Evolutionary conservation across 768 basidiomycete genomes (phyloP).

Genomic region (Lactifluus rugatus): DNA sequence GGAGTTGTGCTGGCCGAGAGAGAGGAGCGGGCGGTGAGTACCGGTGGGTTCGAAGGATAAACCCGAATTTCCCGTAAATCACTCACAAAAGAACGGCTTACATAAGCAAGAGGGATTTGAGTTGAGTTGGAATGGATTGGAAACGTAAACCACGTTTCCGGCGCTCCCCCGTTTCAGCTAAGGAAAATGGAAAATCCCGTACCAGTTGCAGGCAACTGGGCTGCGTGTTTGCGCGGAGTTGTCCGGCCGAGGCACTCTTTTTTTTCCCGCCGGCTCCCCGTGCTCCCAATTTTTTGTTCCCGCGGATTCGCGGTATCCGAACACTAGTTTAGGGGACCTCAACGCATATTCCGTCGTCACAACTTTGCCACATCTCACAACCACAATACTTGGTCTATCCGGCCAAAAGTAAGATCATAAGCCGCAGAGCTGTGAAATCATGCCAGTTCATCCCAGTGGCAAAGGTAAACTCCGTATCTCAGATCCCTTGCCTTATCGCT

Average conservation of each 20-base stretch:
- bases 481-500: constrained; percentile 4
- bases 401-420: background rate
- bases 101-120: too few relatives aligned
- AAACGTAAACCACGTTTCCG: background rate
- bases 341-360: background rate
- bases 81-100: too few relatives aligned
- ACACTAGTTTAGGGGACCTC: background rate
- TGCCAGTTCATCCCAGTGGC: background rate
- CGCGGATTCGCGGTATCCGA: background rate
- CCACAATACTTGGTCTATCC: background rate
- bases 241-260: background rate
- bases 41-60: background rate
- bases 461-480: constrained; percentile 9
- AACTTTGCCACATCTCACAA: background rate
- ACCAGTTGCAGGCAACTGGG: background rate
- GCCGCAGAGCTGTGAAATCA: background rate
- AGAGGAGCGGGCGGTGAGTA: too few relatives aligned
- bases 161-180: background rate
- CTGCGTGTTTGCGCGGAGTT: background rate
- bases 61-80: background rate
- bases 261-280: background rate
- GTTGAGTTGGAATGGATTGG: too few relatives aligned
- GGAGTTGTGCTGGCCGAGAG: too few relatives aligned
- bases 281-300: background rate
- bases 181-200: background rate